Conservation (phyloP, 148 eudicot genomes). For the Silene conica region DNA sequence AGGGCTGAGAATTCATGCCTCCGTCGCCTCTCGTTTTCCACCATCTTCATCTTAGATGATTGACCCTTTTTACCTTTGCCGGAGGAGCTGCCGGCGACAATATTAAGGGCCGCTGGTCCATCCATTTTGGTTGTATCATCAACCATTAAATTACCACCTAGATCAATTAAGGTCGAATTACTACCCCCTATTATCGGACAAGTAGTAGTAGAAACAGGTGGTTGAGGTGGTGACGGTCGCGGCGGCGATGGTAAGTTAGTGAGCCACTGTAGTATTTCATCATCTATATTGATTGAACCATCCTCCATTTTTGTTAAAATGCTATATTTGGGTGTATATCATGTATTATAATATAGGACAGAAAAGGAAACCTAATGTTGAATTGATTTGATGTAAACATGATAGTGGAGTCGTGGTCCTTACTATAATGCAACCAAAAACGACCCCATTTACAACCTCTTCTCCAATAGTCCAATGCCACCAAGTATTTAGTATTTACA, state of each 20-base stretch:
- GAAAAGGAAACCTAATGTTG: no score
- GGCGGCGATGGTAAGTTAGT: background rate
- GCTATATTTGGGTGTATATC: no score
- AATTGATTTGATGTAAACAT: no score
- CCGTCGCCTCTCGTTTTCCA: conserved; percentile 18
- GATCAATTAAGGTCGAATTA: background rate
- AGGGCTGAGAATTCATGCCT: conserved; percentile 20
- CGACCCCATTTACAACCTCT: no score
- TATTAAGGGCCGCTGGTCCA: background rate
- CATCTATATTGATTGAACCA: background rate
- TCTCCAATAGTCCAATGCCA: no score
- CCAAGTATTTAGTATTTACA: no score
- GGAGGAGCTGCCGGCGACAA: background rate
- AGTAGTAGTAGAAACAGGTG: background rate
- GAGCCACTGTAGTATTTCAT: conserved; percentile 12
- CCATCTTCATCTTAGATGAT: background rate
- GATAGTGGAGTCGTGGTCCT: no score
- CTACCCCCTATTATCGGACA: background rate
- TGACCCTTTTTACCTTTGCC: background rate
- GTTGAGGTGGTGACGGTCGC: background rate
- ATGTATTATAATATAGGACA: no score
- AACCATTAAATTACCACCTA: background rate
- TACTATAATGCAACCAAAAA: no score
- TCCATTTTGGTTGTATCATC: no score
- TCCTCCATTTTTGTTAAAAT: conserved; percentile 9